Base-by-base conservation (phyloP, 352 stramenopile genomes). In the Globisporangium orthogonon region DNA sequence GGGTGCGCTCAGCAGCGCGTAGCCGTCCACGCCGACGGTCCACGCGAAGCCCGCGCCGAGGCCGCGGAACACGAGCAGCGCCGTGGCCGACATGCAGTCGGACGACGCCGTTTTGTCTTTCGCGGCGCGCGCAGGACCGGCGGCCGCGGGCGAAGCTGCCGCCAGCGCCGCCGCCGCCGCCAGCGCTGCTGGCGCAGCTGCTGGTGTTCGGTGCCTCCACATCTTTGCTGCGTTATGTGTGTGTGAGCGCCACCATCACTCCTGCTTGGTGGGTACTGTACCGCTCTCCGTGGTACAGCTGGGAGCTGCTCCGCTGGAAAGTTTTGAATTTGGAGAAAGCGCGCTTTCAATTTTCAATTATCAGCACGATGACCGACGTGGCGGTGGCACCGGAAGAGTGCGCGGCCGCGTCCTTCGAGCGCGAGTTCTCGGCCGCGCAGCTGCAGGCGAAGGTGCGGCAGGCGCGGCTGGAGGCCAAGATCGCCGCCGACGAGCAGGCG, bases 21-120 rank as follows among this genome's bases (percentile, higher is more conserved):
- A 93, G 14, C 68, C 67, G 44, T 93, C 83, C 39, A 89, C 79
- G 41, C 65, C 75, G n/a, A 93, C 66, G 3, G 83, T 91, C 83
- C 83, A 93, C 29, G 82, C 80, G 11, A 87, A 30, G 28, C 83
- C 83, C 13, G 83, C 75, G 28, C 78, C 77, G 18, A 91, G 33
- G 7, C 83, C 83, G 50, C 80, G 74, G 46, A 71, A 79, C 45
- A 89, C 58, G 31, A 90, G 69, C 58, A 86, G 56, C 23, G 69
- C 78, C 2, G 78, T 87, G 46, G 74, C 81, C 11, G 81, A 87
- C 49, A 85, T 56, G 61, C 81, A 91, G 68, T 91, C 81, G 4
- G 60, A 61, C 17, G 71, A 71, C 49, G 70, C 62, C 47, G 69
- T 67, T 55, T 84, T 84, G 51, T 51, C 58, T 50, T 44, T 54